Evolutionary conservation across 2,329 filamentous ascomycete genomes (phyloP).

Genomic region (Leptographium lundbergii): DNA sequence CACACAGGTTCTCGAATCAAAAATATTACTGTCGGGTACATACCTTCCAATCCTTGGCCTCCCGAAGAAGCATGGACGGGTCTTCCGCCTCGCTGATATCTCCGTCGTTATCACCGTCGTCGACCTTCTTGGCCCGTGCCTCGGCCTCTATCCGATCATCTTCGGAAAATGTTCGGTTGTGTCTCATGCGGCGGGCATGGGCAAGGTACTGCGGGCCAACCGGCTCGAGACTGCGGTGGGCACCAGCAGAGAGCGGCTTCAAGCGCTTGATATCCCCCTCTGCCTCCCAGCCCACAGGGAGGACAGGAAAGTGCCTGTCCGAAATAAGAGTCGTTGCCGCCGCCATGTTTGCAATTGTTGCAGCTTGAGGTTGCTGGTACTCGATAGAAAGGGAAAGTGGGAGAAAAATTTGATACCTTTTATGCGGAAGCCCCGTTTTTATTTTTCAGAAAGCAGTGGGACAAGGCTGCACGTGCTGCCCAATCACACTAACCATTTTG

Average conservation of each 20-base stretch:
- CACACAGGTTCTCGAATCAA: background rate
- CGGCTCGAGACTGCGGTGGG: constrained; percentile 83
- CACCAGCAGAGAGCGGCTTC: constrained; percentile 61
- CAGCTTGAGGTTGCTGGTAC: background rate
- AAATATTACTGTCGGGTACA: constrained; percentile 14
- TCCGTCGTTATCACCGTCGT: constrained; percentile 73
- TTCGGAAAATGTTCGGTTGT: constrained; percentile 96
- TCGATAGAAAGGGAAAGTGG: background rate
- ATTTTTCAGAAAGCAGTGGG: background rate
- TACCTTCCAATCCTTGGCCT: constrained; percentile 99
- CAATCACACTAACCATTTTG: background rate
- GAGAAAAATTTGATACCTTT: background rate
- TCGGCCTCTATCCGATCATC: constrained; percentile 96
- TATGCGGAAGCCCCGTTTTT: background rate
- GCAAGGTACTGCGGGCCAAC: constrained; percentile 96
- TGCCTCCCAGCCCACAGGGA: constrained; percentile 69
- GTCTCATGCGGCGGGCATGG: constrained; percentile 86
- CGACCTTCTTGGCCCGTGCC: constrained; percentile 87
- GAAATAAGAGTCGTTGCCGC: constrained; percentile 44
- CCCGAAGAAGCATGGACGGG: constrained; percentile 76
- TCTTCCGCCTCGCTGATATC: constrained; percentile 94
- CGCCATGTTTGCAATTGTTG: constrained; percentile 42
- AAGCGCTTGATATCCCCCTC: constrained; percentile 89
- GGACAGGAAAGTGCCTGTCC: constrained; percentile 54
- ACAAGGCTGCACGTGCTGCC: background rate